Conservation (phyloP, 805 yeast species). For the Monosporozyma siamensis region DNA sequence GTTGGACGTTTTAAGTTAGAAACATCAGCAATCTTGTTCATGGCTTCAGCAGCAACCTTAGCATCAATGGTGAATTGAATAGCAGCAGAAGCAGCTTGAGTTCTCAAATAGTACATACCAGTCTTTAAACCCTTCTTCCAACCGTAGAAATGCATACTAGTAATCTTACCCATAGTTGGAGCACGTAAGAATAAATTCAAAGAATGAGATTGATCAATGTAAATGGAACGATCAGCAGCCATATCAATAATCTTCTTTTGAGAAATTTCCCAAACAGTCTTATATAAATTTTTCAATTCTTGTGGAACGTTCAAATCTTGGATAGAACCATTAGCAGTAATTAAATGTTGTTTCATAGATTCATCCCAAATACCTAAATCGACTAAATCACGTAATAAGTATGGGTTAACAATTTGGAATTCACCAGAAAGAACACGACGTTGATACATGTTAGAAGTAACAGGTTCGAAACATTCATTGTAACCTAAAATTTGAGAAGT, state of each 20-base stretch:
- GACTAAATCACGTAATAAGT: conserved; percentile 68
- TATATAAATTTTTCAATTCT: conserved; percentile 65
- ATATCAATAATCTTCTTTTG: conserved; percentile 75
- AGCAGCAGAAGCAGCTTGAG: conserved; percentile 94
- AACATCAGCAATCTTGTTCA: conserved; percentile 20
- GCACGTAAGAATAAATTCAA: conserved; percentile 74
- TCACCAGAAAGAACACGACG: conserved; percentile 89
- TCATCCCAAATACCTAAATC: conserved; percentile 76
- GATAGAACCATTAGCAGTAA: conserved; percentile 73
- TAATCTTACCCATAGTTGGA: conserved; percentile 91
- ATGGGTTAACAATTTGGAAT: conserved; percentile 81
- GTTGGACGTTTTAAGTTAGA: conserved; percentile 31
- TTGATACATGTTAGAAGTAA: conserved; percentile 81
- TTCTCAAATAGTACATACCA: conserved; percentile 92
- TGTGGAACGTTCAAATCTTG: conserved; percentile 66
- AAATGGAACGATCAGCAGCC: conserved; percentile 78
- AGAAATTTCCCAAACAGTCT: conserved; percentile 92
- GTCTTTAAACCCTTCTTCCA: conserved; percentile 96
- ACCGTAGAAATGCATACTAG: conserved; percentile 94
- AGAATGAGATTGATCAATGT: conserved; percentile 85
- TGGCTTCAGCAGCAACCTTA: conserved; percentile 46
- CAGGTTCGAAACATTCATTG: conserved; percentile 92
- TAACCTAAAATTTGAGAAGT: conserved; percentile 91
- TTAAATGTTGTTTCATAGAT: conserved; percentile 63
- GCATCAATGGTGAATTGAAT: conserved; percentile 76